Evolutionary conservation across 1,139 yeast species (phyloP), one percentile per base, ranked within the genome.

Genomic region (Taphrina betulina): DNA sequence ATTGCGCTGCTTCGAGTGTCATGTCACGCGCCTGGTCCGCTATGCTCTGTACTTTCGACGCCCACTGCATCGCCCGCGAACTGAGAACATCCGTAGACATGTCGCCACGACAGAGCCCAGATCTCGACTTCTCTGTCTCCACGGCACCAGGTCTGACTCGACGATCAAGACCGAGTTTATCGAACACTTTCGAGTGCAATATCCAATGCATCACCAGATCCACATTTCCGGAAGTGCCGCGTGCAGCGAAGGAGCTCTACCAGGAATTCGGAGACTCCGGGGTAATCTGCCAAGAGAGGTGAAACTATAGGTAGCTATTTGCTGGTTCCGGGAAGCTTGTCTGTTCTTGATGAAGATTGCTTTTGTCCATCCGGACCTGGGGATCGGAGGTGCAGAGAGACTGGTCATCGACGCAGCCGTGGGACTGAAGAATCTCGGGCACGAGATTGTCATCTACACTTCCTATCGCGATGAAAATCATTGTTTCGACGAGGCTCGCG

Each of bases 351-450:
- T 79, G 77, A 77, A 72, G 58, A 77, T 90, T 40, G 97, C 96
- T 2, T 88, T 92, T 65, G 73, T 92, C 12, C 99, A 92, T 67
- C 99, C 99, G 0, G 99, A 92, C 71, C 72, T 92, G 55, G 98
- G 98, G 0, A 92, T 92, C 59, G 90, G 96, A 5, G 99, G 99
- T 3, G 99, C 99, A 0, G 99, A 92, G 69, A 75, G 99, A 59
- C 75, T 94, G 23, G 90, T 92, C 1, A 95, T 92, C 1, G 99
- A 92, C 70, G 94, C 95, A 1, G 98, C 97, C 0, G 75, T 88
- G 2, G 96, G 96, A 0, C 72, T 92, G 23, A 89, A 90, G 68
- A 75, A 78, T 1, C 70, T 75, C n/a, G 82, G 83, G 2, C 83
- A 88, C 66, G 73, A 78, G 0, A 81, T 92, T 14, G 76, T 77